Evolutionary conservation across 1,284 basidiomycete genomes (phyloP).

Genomic region (Ustilago xerochloae): DNA sequence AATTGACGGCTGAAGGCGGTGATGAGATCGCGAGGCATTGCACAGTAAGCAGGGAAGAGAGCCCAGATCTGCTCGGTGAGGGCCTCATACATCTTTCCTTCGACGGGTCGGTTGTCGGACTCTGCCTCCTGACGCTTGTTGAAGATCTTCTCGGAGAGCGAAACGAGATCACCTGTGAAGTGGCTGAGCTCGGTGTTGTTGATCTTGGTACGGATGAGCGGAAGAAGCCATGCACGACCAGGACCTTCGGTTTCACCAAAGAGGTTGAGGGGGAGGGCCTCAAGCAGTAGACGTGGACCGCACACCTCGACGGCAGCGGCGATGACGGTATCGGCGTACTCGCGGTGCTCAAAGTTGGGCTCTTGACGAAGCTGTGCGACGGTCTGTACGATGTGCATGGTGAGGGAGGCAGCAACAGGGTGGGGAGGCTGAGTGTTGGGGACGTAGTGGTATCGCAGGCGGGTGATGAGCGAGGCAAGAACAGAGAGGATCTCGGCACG

Average conservation of each 20-base stretch:
- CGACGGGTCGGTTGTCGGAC: constrained; percentile 76
- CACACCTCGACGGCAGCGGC: constrained; percentile 84
- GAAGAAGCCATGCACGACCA: constrained; percentile 87
- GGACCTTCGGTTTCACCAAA: constrained; percentile 70
- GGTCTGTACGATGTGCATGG: constrained; percentile 79
- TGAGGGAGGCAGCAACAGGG: constrained; percentile 75
- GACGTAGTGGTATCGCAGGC: constrained; percentile 56
- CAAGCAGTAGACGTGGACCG: constrained; percentile 84
- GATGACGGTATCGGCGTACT: constrained; percentile 83
- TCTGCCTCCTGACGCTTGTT: constrained; percentile 74
- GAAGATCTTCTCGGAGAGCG: constrained; percentile 92
- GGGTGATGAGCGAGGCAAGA: constrained; percentile 56
- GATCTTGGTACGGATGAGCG: constrained; percentile 81
- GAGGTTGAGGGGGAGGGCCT: constrained; percentile 84
- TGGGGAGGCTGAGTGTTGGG: constrained; percentile 64
- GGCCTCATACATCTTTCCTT: constrained; percentile 93
- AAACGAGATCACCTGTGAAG: constrained; percentile 90
- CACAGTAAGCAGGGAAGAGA: constrained; percentile 75
- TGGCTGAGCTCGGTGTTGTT: constrained; percentile 84
- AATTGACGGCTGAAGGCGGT: constrained; percentile 54
- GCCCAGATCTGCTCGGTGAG: constrained; percentile 92
- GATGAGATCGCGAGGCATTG: constrained; percentile 83
- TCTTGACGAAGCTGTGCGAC: constrained; percentile 81
- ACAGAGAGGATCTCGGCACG: constrained; percentile 60
- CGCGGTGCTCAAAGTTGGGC: constrained; percentile 89